Base-by-base conservation (phyloP, 257 asterid genomes). In the Solanum medicagineum region DNA sequence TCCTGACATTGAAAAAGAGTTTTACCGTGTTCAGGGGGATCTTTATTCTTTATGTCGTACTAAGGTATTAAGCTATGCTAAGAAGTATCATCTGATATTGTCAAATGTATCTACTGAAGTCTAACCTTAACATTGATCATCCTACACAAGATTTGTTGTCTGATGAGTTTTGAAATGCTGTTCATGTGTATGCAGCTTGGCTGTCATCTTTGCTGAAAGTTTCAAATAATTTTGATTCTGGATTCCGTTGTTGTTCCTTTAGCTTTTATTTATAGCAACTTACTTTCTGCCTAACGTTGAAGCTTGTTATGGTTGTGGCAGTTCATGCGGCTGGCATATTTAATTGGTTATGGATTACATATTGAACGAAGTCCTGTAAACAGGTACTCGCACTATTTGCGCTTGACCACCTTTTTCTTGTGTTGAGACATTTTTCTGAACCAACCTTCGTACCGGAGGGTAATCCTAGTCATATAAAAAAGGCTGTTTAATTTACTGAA, bases 261-360 rank as follows among this genome's bases (percentile, higher is more conserved):
- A 79, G 83, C 83, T 53, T 51, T 77, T 79, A 79, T 59, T 26
- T 79, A 10, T 26, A 26, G 5, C 26, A 6, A 47, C 59, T 86
- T 80, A 63, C 36, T 45, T 56, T 79, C 51, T 83, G 44, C 84
- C 87, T 86, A 70, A 80, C 47, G 55, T 56, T 89, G 86, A 89
- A 69, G 82, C 86, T 60, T 88, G 69, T 90, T 80, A 74, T 90
- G 66, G 81, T 88, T 90, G 83, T 90, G 89, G 91, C 97, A 97
- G 99, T 94, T 95, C 89, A 92, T 97, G 98, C 94, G 99, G 89
- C 95, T 97, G 85, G 99, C 98, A 9, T 93, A 97, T 90, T 88
- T 97, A 85, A 87, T 97, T 92, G 99, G 99, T 90, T 97, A 91
- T 90, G 98, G 98, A 85, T 88, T 93, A 60, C 92, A 92, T 81